phyloP scores from a whole-genome alignment of 2,329 filamentous ascomycete genomes.

The Arachnomyces sp. region DNA sequence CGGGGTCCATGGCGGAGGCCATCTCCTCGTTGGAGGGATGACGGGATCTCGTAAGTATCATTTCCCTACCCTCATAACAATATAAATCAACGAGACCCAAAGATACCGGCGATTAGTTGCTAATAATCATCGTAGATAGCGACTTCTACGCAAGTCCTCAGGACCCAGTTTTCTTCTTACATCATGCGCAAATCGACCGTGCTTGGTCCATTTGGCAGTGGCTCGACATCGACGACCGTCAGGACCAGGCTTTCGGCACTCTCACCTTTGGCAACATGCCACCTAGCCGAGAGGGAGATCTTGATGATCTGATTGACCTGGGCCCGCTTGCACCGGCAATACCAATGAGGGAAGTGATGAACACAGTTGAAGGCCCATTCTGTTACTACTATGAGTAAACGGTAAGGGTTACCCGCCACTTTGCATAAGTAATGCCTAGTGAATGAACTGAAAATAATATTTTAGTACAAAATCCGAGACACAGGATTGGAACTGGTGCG shows the following conservation, averaged over 20 bases:
- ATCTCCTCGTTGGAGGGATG: constrained; percentile 10
- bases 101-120: background rate
- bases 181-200: constrained; percentile 17
- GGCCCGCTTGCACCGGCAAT: constrained; percentile 11
- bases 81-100: background rate
- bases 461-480: too few relatives aligned
- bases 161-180: constrained; percentile 17
- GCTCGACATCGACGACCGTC: constrained; percentile 8
- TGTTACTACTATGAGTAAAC: constrained; percentile 19
- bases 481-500: too few relatives aligned
- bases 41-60: constrained; percentile 8
- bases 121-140: constrained; percentile 3
- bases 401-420: too few relatives aligned
- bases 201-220: constrained; percentile 19
- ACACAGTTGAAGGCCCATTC: constrained; percentile 18
- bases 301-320: constrained; percentile 20
- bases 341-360: constrained; percentile 13
- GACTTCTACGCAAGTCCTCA: constrained; percentile 12
- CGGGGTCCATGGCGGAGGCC: constrained; percentile 13
- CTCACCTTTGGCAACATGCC: constrained; percentile 12
- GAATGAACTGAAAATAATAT: too few relatives aligned
- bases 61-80: background rate
- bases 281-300: constrained; percentile 16
- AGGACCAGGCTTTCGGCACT: constrained; percentile 6
- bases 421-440: too few relatives aligned